Evolutionary conservation across 257 asterid genomes (phyloP), one percentile per base, ranked within the genome.

Genomic region (Knoxia roxburghii): DNA sequence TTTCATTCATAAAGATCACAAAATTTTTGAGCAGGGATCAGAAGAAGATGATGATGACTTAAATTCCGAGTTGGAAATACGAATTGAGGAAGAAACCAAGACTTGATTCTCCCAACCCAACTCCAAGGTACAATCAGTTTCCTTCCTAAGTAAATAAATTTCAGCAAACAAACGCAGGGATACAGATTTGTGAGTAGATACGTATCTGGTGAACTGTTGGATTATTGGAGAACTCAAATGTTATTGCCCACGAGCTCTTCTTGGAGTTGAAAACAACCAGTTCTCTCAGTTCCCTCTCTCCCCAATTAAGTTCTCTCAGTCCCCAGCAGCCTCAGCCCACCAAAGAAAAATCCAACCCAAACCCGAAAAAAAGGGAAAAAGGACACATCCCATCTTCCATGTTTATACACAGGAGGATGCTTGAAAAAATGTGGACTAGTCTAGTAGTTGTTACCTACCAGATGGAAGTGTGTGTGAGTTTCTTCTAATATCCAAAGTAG

Each of bases 41-140:
- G 26, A 35, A 23, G 20, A 21, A 21, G 68, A 61, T n/a, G n/a
- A n/a, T n/a, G n/a, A n/a, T n/a, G 41, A 3, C 9, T 10, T 59
- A 12, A 39, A 35, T 37, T 4, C 53, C 23, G 43, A 20, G 49
- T 59, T 13, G 24, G 21, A 26, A 37, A 53, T 21, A 23, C n/a
- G n/a, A 66, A 59, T 40, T 33, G 39, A 56, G 33, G 61, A 75
- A 61, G 68, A 15, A 70, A 51, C 61, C 60, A 68, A 54, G 64
- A 56, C 66, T 74, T 67, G 74, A 72, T 52, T 77, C 79, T 82
- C 68, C 68, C 52, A 37, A 76, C 79, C 72, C 14, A 27, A 75
- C 65, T 73, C 71, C 78, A 51, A 75, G 35, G 67, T 73, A 49
- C 75, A 71, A 80, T 72, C 78, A 55, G 68, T 71, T 68, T 67